Evolutionary conservation across 108 stramenopile species (phyloP).

Genomic region (Fragilaria radians): DNA sequence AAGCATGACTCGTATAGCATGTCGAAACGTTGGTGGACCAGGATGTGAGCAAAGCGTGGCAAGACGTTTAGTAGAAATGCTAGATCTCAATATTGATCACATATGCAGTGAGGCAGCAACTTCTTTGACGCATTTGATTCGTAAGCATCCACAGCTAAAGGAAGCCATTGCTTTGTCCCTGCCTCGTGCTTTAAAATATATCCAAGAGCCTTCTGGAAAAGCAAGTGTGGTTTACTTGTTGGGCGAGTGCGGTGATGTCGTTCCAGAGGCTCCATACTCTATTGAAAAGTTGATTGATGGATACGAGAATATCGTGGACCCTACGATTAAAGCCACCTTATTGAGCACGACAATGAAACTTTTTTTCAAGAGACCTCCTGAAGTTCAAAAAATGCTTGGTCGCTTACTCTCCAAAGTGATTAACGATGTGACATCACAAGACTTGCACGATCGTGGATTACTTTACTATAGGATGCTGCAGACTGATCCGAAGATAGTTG

Average conservation of each 20-base stretch:
- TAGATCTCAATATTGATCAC: conserved; percentile 77
- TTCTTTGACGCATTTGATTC: conserved; percentile 70
- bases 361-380: conserved; percentile 97
- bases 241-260: conserved; percentile 93
- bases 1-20: conserved; percentile 87
- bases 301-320: conserved; percentile 57
- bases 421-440: conserved; percentile 87
- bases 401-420: conserved; percentile 86
- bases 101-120: conserved; percentile 84
- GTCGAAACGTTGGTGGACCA: conserved; percentile 67
- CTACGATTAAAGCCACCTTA: conserved; percentile 80
- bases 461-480: conserved; percentile 94
- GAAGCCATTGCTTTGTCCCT: conserved; percentile 80
- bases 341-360: conserved; percentile 90
- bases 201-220: conserved; percentile 80
- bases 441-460: conserved; percentile 96
- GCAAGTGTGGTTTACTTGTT: conserved; percentile 91
- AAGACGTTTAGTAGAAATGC: conserved; percentile 82
- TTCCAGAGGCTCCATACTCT: conserved; percentile 95
- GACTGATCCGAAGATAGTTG: conserved; percentile 68
- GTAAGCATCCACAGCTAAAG: conserved; percentile 71
- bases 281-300: conserved; percentile 89
- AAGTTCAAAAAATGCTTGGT: conserved; percentile 94
- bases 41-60: conserved; percentile 83
- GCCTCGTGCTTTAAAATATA: conserved; percentile 65